phyloP scores from a whole-genome alignment of 2,329 filamentous ascomycete genomes.

The Aspergillus sp. region DNA sequence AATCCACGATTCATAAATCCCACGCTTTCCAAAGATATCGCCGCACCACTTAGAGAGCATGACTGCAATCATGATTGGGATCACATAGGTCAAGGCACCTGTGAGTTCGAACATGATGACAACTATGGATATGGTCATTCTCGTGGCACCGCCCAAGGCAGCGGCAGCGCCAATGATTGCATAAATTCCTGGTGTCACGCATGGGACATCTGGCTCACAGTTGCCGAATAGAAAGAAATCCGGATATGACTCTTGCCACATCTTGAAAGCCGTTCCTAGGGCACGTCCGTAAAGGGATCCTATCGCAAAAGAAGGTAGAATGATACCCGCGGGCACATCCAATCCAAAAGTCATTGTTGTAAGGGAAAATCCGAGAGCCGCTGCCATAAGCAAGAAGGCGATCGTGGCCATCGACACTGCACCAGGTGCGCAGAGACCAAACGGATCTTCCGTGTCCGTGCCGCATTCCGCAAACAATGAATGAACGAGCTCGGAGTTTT shows the following conservation, averaged over 20 bases:
- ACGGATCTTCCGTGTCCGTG: conserved; percentile 71
- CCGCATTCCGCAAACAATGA: conserved; percentile 88
- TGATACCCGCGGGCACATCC: conserved; percentile 89
- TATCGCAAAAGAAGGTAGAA: conserved; percentile 92
- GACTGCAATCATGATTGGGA: conserved; percentile 98
- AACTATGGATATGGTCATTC: conserved; percentile 96
- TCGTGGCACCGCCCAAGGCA: conserved; percentile 84
- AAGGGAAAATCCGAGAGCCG: conserved; percentile 76
- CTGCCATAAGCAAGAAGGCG: conserved; percentile 72
- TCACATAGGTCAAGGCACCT: conserved; percentile 87
- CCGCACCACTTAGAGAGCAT: conserved; percentile 99
- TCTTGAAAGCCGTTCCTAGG: conserved; percentile 80
- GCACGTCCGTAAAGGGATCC: conserved; percentile 85
- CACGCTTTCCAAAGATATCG: conserved; percentile 83
- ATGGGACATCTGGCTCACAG: conserved; percentile 79
- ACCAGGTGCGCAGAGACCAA: conserved; percentile 84
- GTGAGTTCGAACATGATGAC: conserved; percentile 99
- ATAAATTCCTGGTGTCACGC: conserved; percentile 90
- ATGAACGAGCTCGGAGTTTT: conserved; percentile 84
- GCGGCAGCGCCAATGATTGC: conserved; percentile 94
- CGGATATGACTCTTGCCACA: conserved; percentile 74
- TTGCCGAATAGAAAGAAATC: conserved; percentile 68
- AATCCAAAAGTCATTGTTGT: conserved; percentile 86
- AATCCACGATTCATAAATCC: conserved; percentile 98
- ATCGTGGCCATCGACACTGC: conserved; percentile 76